Base-by-base conservation (phyloP, 768 basidiomycete genomes). In the Rhizopogon sp. region DNA sequence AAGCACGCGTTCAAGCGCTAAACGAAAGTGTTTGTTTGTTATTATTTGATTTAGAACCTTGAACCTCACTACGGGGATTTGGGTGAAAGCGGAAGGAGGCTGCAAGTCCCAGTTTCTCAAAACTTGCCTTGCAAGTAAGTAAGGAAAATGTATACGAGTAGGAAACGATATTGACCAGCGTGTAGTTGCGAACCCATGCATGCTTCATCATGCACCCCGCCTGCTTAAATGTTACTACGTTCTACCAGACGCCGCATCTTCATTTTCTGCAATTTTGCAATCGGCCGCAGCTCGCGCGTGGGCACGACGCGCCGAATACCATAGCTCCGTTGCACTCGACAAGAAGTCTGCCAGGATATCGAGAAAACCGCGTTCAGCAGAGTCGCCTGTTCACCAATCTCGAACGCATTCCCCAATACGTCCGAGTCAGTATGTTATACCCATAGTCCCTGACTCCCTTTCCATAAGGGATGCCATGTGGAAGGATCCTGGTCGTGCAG, bases 271-370 rank as follows among this genome's bases (percentile, higher is more conserved):
- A 46, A 68, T 76, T 44, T 70, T 81, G 4, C 78, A 78, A 53
- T 70, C 70, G 39, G 80, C 79, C 54, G 81, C 81, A 17, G 72
- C 72, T 58, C 76, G 75, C 49, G 81, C 80, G 45, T 84, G 79
- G 73, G 60, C 66, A 28, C 70, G 72, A 52, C 66, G 57, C 28
- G 57, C 60, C 20, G 59, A 66, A n/a, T 51, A 55, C 49, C 49
- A 54, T 39, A 40, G 22, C 17, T 28, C 53, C 6, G 14, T 40
- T 22, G 29, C 17, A 6, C 20, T 31, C 33, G 11, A 50, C 47
- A 54, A 43, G 39, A 55, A 45, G n/a, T 22, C 5, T 49, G 35
- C 33, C 9, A 14, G 14, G 4, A 37, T 49, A 22, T 49, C 46
- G 22, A 49, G 47, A 49, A 49, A 37, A 25, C 10, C 35, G 14